These are phyloP conservation scores for Tolypocladium guangdongense DNA, from an alignment of 2,329 filamentous ascomycete genomes.

Conservation along the genomic window DNA sequence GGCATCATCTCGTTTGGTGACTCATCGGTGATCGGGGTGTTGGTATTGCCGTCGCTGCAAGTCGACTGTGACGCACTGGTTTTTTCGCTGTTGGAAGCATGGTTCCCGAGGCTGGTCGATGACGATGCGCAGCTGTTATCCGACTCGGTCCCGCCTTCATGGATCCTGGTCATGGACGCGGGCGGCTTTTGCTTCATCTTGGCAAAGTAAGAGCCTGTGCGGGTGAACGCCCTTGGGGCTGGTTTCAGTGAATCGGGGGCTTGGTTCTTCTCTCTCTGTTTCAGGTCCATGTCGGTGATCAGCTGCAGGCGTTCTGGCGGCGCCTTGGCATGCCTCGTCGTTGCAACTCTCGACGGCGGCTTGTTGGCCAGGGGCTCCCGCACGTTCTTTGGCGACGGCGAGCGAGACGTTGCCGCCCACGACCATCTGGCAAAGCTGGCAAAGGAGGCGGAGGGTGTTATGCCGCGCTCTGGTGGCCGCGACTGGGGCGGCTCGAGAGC, in stretches of 20 bases:
- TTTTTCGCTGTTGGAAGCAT: constrained; percentile 26
- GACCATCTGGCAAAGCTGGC: constrained; percentile 39
- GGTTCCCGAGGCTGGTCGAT: constrained; percentile 31
- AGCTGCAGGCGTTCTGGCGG: constrained; percentile 17
- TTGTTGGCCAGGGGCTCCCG: constrained; percentile 14
- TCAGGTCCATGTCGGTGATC: constrained; percentile 12
- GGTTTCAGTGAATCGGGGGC: constrained; percentile 24
- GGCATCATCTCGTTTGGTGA: constrained; percentile 34
- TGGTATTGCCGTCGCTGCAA: constrained; percentile 26
- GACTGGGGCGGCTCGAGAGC: not conserved
- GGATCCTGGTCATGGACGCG: constrained; percentile 28
- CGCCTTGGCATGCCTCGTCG: constrained; percentile 12
- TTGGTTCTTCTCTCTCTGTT: constrained; percentile 10
- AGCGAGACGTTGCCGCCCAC: constrained; percentile 39
- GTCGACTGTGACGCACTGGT: constrained; percentile 26
- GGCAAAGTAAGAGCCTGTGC: constrained; percentile 37
- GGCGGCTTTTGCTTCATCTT: constrained; percentile 38
- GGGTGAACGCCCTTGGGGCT: constrained; percentile 27
- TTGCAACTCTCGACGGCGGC: constrained; percentile 11
- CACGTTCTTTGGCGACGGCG: constrained; percentile 32
- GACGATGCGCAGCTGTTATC: constrained; percentile 37
- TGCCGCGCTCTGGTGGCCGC: constrained; percentile 19
- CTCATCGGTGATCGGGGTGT: constrained; percentile 28
- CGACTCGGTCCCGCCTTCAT: constrained; percentile 22
- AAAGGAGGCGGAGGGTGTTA: constrained; percentile 34